Evolutionary conservation across 148 eudicot species (phyloP).

Genomic region (Chenopodium formosanum): DNA sequence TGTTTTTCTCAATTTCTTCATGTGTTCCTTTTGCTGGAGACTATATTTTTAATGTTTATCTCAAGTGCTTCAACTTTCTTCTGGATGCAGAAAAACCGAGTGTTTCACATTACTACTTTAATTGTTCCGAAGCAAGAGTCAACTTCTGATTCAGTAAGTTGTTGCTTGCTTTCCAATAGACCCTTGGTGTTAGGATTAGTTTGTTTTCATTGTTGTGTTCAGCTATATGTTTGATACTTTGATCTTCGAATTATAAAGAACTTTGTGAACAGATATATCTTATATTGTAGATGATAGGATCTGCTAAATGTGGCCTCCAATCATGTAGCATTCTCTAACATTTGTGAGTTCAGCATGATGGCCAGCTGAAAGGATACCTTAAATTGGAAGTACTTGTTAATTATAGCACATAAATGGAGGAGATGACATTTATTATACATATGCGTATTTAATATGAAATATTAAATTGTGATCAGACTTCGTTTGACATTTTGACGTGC

Average conservation of each 20-base stretch:
- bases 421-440: not conserved
- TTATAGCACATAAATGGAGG: not conserved
- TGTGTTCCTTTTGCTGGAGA: not conserved
- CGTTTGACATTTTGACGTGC: not conserved
- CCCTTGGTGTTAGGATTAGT: not conserved
- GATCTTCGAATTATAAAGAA: not conserved
- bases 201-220: not conserved
- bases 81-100: slow-evolving; percentile 82
- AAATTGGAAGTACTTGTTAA: not conserved
- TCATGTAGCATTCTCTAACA: not conserved
- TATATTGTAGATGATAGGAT: not conserved
- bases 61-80: slow-evolving; percentile 22
- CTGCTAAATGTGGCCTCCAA: not conserved
- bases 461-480: not conserved
- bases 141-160: slow-evolving; percentile 92
- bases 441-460: not conserved
- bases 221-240: not conserved
- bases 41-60: not conserved
- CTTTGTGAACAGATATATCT: not conserved
- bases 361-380: not conserved
- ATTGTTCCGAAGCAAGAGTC: slow-evolving; percentile 97
- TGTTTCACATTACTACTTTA: slow-evolving; percentile 81
- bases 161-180: slow-evolving; percentile 4
- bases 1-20: slow-evolving; percentile 5
- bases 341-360: not conserved